These are phyloP conservation scores for Alternaria conjuncta DNA, from an alignment of 2,329 filamentous ascomycete species.

Conservation along the genomic window DNA sequence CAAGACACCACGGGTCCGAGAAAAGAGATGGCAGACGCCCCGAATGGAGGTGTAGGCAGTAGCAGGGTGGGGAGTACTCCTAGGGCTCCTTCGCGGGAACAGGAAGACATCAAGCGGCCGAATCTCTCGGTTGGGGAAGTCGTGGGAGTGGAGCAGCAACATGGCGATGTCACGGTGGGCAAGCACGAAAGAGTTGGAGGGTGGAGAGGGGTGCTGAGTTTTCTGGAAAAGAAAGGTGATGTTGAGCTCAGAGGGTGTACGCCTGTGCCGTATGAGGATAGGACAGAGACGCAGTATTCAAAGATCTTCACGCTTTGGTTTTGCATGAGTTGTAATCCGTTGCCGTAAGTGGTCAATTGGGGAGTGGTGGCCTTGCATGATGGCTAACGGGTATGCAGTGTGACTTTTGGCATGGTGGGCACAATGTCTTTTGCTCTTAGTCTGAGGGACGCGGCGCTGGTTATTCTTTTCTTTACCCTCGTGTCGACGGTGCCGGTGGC, in stretches of 20 bases:
- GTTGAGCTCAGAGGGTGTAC: conserved; percentile 56
- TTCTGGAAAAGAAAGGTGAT: conserved; percentile 31
- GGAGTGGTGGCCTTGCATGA: background rate
- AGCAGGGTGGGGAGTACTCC: background rate
- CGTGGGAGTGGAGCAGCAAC: background rate
- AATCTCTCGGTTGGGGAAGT: background rate
- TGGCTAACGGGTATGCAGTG: conserved; percentile 40
- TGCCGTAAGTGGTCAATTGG: conserved; percentile 57
- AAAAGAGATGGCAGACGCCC: background rate
- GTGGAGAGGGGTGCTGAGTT: conserved; percentile 22
- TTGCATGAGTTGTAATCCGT: conserved; percentile 62
- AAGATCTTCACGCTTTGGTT: conserved; percentile 69
- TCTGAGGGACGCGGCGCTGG: conserved; percentile 62
- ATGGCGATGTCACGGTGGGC: conserved; percentile 13
- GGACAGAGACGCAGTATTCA: conserved; percentile 60
- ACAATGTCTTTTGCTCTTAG: conserved; percentile 62
- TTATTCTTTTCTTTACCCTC: conserved; percentile 69
- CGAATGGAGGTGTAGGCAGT: background rate
- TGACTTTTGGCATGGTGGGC: conserved; percentile 69
- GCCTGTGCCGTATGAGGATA: conserved; percentile 62
- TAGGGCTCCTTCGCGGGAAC: background rate
- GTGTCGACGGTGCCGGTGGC: conserved; percentile 62
- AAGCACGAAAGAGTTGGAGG: conserved; percentile 19
- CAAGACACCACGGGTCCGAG: background rate
- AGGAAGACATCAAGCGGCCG: conserved; percentile 9